Evolutionary conservation across 2,329 filamentous ascomycete genomes (phyloP), one percentile per base, ranked within the genome.

Genomic region (Huntiella savannae): DNA sequence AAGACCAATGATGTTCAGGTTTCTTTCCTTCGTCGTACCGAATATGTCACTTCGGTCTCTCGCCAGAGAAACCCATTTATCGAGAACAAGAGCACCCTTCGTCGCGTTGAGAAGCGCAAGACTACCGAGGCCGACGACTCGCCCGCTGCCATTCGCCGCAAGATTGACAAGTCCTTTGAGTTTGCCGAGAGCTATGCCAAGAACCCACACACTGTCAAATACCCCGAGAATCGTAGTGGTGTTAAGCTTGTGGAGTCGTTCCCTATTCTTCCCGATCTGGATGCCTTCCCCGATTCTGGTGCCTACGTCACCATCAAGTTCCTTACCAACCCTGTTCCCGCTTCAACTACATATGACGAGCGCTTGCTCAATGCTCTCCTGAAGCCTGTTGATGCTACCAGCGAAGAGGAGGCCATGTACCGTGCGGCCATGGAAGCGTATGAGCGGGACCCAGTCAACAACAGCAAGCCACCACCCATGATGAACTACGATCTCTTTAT

Each of bases 11-110:
- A 84, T 52, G 70, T 79, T 13, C 79, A 80, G 52, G 85, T 94
- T 46, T 94, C 85, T 52, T 98, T 98, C 71, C 73, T 98, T 54
- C 84, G 91, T 49, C 77, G 88, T 56, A 96, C 91, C 47, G 91
- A 98, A 62, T 96, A 96, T 64, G 95, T 94, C 57, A 83, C 82
- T 8, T 74, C 72, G 3, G 65, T 64, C 28, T 58, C 66, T 4
- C 75, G 74, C 19, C 47, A 46, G 4, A 47, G 45, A 22, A 37
- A 53, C 5, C 50, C 52, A 43, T 48, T 52, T 8, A 45, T 58
- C 16, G 64, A 62, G 17, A 49, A 43, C 5, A 43, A 48, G 16
- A 43, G 44, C n/a, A 35, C 15, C 7, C 33, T 41, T 12, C 40
- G 40, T 15, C 52, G 49, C 28, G 41, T 62, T 19, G 57, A 61